Conservation (phyloP, 495 filamentous ascomycete species). For the Pseudoneurospora amorphoporcata region DNA sequence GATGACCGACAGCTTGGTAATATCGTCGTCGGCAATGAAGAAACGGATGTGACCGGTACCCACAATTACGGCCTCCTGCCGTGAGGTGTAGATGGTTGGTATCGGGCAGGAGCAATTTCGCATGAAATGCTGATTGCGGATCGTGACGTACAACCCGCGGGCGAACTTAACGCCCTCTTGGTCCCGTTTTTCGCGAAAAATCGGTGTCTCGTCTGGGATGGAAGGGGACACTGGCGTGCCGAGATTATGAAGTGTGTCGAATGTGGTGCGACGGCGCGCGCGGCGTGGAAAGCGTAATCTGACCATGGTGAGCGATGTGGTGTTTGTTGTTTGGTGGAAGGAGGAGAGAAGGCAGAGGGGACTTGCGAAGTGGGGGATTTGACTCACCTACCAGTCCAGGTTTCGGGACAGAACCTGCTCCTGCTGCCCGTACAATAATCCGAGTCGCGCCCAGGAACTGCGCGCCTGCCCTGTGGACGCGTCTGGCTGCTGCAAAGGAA, state of each 20-base stretch:
- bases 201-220: background rate
- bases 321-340: background rate
- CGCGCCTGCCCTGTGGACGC: background rate
- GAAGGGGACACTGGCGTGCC: background rate
- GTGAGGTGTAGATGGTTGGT: constrained; percentile 14
- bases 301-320: background rate
- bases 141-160: constrained; percentile 12
- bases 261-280: background rate
- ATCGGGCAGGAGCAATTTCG: constrained; percentile 13
- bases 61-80: constrained; percentile 8
- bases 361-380: background rate
- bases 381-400: background rate
- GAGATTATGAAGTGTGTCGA: background rate
- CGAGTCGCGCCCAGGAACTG: background rate
- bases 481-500: background rate
- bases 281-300: background rate
- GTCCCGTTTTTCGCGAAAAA: background rate
- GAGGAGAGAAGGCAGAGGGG: background rate
- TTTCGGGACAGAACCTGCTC: background rate
- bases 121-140: constrained; percentile 20
- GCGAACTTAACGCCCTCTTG: constrained; percentile 14
- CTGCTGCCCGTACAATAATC: background rate
- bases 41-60: constrained; percentile 22
- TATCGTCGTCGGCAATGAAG: constrained; percentile 5
- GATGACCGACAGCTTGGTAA: constrained; percentile 12